Conservation (phyloP, 2,329 filamentous ascomycete species). For the Rhinocladiella similis region DNA sequence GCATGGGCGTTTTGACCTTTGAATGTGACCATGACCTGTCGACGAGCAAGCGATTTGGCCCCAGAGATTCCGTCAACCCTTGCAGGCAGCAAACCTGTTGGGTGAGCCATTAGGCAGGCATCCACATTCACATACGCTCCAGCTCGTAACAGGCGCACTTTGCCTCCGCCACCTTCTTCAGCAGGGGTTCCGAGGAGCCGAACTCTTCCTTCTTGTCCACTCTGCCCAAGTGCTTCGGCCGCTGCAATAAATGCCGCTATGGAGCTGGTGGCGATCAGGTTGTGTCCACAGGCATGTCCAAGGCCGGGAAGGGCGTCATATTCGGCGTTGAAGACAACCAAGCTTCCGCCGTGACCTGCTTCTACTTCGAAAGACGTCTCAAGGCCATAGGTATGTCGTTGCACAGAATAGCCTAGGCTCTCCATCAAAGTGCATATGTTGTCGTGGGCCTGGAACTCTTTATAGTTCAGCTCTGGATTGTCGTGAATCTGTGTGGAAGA, state of each 20-base stretch:
- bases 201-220: conserved; percentile 30
- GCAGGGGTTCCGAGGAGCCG: conserved; percentile 42
- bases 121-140: conserved; percentile 44
- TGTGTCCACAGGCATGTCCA: conserved; percentile 44
- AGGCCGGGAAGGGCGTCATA: conserved; percentile 45
- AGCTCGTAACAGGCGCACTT: conserved; percentile 43
- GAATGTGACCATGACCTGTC: conserved; percentile 39
- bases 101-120: conserved; percentile 47
- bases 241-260: conserved; percentile 39
- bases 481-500: conserved; percentile 36
- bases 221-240: conserved; percentile 32
- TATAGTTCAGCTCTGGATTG: conserved; percentile 55
- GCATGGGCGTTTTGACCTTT: conserved; percentile 58
- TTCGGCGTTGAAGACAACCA: conserved; percentile 42
- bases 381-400: conserved; percentile 52
- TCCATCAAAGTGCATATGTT: conserved; percentile 49
- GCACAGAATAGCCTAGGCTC: conserved; percentile 47
- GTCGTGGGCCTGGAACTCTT: conserved; percentile 55
- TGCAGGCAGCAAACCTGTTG: conserved; percentile 21
- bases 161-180: conserved; percentile 42
- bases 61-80: conserved; percentile 13
- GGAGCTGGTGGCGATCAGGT: conserved; percentile 39
- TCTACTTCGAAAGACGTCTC: conserved; percentile 54
- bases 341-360: conserved; percentile 40
- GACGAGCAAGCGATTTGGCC: conserved; percentile 36